Evolutionary conservation across 2,329 filamentous ascomycete genomes (phyloP).

Genomic region (Colletotrichum orbiculare): DNA sequence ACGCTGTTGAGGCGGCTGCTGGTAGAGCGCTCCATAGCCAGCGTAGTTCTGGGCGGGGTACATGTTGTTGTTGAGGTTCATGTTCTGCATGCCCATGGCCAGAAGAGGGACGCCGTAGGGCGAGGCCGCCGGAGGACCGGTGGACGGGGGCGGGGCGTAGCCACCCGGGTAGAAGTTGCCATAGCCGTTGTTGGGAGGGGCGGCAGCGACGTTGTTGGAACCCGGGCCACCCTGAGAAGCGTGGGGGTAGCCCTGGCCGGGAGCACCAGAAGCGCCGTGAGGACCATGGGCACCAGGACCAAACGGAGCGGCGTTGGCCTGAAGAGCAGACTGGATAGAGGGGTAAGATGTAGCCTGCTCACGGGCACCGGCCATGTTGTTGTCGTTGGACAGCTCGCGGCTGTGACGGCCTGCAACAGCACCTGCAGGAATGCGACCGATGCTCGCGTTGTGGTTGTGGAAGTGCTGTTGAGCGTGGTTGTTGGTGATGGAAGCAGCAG

Average conservation of each 20-base stretch:
- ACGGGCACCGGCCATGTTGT: conserved; percentile 50
- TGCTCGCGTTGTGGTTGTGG: conserved; percentile 83
- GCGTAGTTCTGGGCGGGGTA: conserved; percentile 70
- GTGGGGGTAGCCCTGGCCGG: conserved; percentile 42
- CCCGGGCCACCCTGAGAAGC: conserved; percentile 42
- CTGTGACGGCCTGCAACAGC: conserved; percentile 75
- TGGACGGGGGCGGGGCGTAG: conserved; percentile 28
- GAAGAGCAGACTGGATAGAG: conserved; percentile 77
- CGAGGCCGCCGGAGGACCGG: conserved; percentile 29
- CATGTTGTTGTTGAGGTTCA: conserved; percentile 62
- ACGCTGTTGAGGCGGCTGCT: conserved; percentile 66
- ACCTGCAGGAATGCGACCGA: conserved; percentile 80
- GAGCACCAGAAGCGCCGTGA: conserved; percentile 65
- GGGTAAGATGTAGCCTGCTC: conserved; percentile 63
- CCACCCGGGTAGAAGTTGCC: conserved; percentile 30
- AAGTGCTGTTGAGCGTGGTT: conserved; percentile 72
- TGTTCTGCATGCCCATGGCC: conserved; percentile 74
- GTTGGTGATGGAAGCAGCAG: conserved; percentile 56
- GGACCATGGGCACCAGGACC: conserved; percentile 75
- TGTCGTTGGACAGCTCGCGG: conserved; percentile 74
- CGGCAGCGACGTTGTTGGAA: conserved; percentile 18
- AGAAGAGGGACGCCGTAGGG: conserved; percentile 68
- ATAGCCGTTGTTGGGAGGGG: conserved; percentile 26
- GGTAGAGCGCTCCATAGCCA: conserved; percentile 65
- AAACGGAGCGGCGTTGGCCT: conserved; percentile 83